These are phyloP conservation scores for Penicillium bialowiezense DNA, from an alignment of 495 filamentous ascomycete genomes.

Conservation along the genomic window DNA sequence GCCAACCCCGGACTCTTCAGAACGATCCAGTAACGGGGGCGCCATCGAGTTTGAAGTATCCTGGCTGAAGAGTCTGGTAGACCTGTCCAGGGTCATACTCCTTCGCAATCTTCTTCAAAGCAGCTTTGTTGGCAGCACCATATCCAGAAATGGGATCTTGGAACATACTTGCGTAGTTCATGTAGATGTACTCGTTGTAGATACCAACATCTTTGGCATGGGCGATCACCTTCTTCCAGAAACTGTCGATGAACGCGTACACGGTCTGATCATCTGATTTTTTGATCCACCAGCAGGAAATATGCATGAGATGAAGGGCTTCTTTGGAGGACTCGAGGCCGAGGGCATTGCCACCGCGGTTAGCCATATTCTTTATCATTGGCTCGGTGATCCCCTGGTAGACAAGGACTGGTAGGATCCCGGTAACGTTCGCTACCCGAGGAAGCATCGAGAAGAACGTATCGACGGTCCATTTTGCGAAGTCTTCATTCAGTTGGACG, in stretches of 20 bases:
- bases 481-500: slow-evolving; percentile 29
- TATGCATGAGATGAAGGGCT: slow-evolving; percentile 37
- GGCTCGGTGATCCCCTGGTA: slow-evolving; percentile 47
- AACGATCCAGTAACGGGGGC: slow-evolving; percentile 11
- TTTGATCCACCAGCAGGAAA: slow-evolving; percentile 34
- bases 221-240: slow-evolving; percentile 17
- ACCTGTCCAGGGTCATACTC: slow-evolving; percentile 37
- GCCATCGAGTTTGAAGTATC: slow-evolving; percentile 39
- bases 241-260: slow-evolving; percentile 18
- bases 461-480: slow-evolving; percentile 33
- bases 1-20: no score
- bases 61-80: slow-evolving; percentile 38
- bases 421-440: slow-evolving; percentile 32
- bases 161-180: slow-evolving; percentile 46
- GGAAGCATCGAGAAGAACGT: slow-evolving; percentile 34
- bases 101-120: slow-evolving; percentile 29
- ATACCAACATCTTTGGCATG: slow-evolving; percentile 41
- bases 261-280: slow-evolving; percentile 29
- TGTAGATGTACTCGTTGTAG: slow-evolving; percentile 55
- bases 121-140: slow-evolving; percentile 28
- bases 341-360: slow-evolving; percentile 51
- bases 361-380: slow-evolving; percentile 36
- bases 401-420: slow-evolving; percentile 40
- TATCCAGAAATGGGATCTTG: slow-evolving; percentile 41
- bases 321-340: slow-evolving; percentile 41